Conservation (phyloP, 495 filamentous ascomycete species). For the Talaromyces trachyspermus region DNA sequence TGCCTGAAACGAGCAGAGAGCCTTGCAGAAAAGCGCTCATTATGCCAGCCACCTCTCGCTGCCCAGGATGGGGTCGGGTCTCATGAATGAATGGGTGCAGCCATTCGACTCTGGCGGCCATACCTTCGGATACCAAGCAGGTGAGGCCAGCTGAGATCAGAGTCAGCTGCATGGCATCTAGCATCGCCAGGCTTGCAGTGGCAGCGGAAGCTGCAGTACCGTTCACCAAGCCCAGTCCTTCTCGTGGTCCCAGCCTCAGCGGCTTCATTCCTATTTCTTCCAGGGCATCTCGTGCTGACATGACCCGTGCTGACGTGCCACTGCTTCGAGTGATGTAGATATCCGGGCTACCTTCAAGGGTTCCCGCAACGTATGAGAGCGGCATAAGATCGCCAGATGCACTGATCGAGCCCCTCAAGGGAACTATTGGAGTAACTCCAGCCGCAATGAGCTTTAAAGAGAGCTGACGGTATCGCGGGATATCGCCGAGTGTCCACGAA, state of each 20-base stretch:
- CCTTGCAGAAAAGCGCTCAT: constrained; percentile 39
- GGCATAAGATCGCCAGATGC: constrained; percentile 61
- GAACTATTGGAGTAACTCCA: constrained; percentile 47
- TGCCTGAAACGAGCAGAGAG: constrained; percentile 17
- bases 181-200: constrained; percentile 41
- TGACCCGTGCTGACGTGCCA: constrained; percentile 18
- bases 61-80: constrained; percentile 49
- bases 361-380: constrained; percentile 52
- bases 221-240: constrained; percentile 57
- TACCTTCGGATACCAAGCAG: constrained; percentile 38
- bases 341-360: constrained; percentile 48
- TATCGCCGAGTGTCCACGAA: constrained; percentile 53
- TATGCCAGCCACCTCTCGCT: constrained; percentile 44
- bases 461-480: constrained; percentile 37
- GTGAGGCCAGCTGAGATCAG: constrained; percentile 49
- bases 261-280: constrained; percentile 30
- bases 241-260: constrained; percentile 47
- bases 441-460: constrained; percentile 35
- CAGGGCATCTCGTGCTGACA: constrained; percentile 37
- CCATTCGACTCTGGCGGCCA: constrained; percentile 34
- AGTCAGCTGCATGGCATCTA: constrained; percentile 46
- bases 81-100: constrained; percentile 50
- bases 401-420: constrained; percentile 58
- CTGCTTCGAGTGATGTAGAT: constrained; percentile 32
- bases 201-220: constrained; percentile 52